Evolutionary conservation across 352 stramenopile species (phyloP), one percentile per base, ranked within the genome.

Genomic region (Phytophthora vignae): DNA sequence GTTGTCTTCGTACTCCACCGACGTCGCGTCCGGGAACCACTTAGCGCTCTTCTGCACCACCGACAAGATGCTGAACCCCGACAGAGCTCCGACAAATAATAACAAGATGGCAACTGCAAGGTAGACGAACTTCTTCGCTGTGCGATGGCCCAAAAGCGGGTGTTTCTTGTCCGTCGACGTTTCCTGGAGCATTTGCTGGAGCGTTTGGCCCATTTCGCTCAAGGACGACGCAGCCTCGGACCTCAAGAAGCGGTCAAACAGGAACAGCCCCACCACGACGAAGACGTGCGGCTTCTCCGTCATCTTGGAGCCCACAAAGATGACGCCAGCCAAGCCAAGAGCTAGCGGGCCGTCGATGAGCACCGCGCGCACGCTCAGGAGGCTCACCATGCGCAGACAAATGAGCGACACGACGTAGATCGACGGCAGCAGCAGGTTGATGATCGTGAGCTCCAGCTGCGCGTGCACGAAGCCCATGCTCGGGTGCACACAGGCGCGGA

Each of bases 341-440:
- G 87, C 88, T 6, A 95, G 53, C 14, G 89, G 89, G 0, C 75
- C 83, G 14, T 75, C 85, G 10, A 91, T 71, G 3, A 78, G 60
- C 21, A 94, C 44, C 14, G 83, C 80, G 15, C 71, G 82, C 10
- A 73, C 21, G 25, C 77, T 94, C 38, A 91, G 58, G 7, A 93
- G 62, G 17, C 79, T 87, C 15, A 93, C 77, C 76, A 94, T 88
- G 53, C 87, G 84, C 21, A 96, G 74, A 52, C 88, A 76, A 38
- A 96, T 90, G 19, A 96, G 81, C 52, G 87, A 94, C 14, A 96
- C 78, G 10, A 96, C 89, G 67, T 96, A 96, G 68, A 96, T 94
- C 14, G 89, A 92, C 31, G 89, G 89, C 19, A 96, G 74, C 36
- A 96, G 73, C 55, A 96, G 66, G 67, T 96, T 96, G 78, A 96